Evolutionary conservation across 179 eudicot species (phyloP).

Genomic region (Nepenthes alata): DNA sequence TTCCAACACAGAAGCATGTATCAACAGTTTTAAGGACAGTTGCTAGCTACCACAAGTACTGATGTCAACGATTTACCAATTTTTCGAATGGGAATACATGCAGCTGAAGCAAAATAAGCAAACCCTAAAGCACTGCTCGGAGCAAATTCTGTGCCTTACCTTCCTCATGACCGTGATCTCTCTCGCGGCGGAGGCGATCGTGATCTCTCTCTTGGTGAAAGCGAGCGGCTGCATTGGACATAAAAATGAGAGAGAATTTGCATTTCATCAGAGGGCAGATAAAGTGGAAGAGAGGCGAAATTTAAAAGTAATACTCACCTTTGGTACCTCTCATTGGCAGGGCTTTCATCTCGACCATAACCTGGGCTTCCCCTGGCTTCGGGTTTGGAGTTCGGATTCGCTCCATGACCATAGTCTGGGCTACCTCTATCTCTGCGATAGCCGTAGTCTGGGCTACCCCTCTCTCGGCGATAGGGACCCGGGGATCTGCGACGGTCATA

Average conservation of each 20-base stretch:
- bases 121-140: no score
- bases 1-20: no score
- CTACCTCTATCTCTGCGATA: constrained; percentile 18
- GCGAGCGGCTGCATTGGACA: constrained; percentile 44
- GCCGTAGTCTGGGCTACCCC: constrained; percentile 43
- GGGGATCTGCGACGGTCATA: constrained; percentile 42
- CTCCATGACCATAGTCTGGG: constrained; percentile 34
- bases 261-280: no score
- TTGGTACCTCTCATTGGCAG: constrained; percentile 31
- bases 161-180: constrained; percentile 1
- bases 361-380: constrained; percentile 30
- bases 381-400: constrained; percentile 18
- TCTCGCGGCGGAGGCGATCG: constrained; percentile 4
- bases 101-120: no score
- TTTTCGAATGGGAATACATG: no score
- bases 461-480: constrained; percentile 65
- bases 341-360: constrained; percentile 32
- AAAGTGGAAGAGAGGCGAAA: no score
- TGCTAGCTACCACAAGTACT: no score
- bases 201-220: constrained; percentile 30
- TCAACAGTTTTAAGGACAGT: no score
- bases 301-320: no score
- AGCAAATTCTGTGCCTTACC: no score
- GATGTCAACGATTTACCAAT: no score
- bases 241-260: background rate